A percentile compares a stretch with the other conserved stretches of the same genome.
Evolutionary conservation across 2,329 filamentous ascomycete species (phyloP).

Genomic region (Penicillium corylophilum): DNA sequence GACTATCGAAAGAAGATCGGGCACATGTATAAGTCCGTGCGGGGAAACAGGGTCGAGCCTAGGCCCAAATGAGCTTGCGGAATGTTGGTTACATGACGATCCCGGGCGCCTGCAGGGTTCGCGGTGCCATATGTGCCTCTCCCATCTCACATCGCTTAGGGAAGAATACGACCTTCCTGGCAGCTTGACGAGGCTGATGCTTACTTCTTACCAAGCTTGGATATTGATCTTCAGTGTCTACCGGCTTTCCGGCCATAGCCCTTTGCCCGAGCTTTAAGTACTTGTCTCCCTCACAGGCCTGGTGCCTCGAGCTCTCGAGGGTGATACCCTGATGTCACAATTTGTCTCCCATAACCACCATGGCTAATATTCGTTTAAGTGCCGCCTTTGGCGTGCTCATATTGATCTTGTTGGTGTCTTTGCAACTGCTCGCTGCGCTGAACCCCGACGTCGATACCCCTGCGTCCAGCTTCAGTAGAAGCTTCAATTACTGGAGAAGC

Average conservation of each 20-base stretch:
- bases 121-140: not conserved
- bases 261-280: constrained; percentile 6
- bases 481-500: constrained; percentile 24
- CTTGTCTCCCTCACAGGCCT: constrained; percentile 4
- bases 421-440: constrained; percentile 32
- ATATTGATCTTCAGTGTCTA: constrained; percentile 10
- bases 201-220: constrained; percentile 1
- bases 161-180: constrained; percentile 10
- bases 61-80: constrained; percentile 8
- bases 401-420: constrained; percentile 28
- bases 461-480: constrained; percentile 16
- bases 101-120: constrained; percentile 3
- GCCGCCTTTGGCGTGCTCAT: constrained; percentile 26
- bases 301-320: not conserved
- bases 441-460: constrained; percentile 16
- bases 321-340: constrained; percentile 8
- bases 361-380: constrained; percentile 31
- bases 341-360: constrained; percentile 13
- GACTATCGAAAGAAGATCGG: not conserved
- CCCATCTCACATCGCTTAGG: constrained; percentile 18
- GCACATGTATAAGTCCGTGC: constrained; percentile 9
- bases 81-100: constrained; percentile 9
- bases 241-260: not conserved
- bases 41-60: constrained; percentile 9
- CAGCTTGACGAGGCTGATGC: not conserved